Evolutionary conservation across 768 basidiomycete genomes (phyloP).

Genomic region (Suillus fuscotomentosus): DNA sequence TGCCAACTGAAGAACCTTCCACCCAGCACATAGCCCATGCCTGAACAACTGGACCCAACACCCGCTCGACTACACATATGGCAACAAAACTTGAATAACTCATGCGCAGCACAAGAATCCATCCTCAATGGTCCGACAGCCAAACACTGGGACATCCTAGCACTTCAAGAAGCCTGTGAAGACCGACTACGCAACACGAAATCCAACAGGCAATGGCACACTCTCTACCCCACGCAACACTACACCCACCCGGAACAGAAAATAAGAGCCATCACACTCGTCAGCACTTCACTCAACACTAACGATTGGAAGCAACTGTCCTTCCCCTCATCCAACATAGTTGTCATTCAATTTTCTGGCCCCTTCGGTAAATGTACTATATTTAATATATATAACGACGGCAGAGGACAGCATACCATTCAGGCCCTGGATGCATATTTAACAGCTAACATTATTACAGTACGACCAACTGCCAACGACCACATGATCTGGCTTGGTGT

Average conservation of each 20-base stretch:
- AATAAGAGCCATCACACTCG: fast-evolving
- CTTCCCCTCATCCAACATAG: not conserved
- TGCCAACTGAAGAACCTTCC: too few relatives aligned
- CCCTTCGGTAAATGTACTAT: too few relatives aligned
- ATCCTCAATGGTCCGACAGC: not conserved
- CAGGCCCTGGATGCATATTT: not conserved
- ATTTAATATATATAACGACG: too few relatives aligned
- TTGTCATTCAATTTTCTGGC: not conserved
- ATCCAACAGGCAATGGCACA: not conserved
- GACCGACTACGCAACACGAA: not conserved
- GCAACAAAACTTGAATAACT: too few relatives aligned
- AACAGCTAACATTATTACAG: fast-evolving
- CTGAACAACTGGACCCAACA: too few relatives aligned
- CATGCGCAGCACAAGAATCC: too few relatives aligned
- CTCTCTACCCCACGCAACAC: not conserved
- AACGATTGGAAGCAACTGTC: not conserved
- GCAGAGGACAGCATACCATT: not conserved
- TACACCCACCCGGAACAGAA: not conserved
- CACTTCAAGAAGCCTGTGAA: not conserved
- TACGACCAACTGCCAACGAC: fast-evolving
- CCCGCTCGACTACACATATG: too few relatives aligned
- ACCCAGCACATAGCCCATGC: too few relatives aligned
- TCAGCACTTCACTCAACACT: not conserved
- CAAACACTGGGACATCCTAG: not conserved
- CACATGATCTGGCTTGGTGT: not conserved